Evolutionary conservation across 2,329 filamentous ascomycete genomes (phyloP), one percentile per base, ranked within the genome.

Genomic region (Zymoseptoria brevis): DNA sequence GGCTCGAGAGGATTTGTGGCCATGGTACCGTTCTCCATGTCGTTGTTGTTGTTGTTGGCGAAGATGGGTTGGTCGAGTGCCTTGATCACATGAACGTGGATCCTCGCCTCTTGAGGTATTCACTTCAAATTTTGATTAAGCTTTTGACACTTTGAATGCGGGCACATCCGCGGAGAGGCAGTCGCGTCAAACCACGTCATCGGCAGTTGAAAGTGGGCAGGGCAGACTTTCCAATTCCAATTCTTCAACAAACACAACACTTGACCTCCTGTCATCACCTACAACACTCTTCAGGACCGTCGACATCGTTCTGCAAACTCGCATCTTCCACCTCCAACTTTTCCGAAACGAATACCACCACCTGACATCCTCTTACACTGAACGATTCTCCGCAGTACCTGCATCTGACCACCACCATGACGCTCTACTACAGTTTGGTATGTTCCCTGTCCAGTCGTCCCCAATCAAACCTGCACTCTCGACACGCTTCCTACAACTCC

Each of bases 361-460:
- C 48, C 58, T 53, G 41, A 54, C n/a, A 8, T 19, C 13, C 45
- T 24, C 45, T 26, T 8, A 24, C 24, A 48, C 19, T 24, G 13
- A 19, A 50, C 51, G 35, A 7, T 22, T 53, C 50, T 16, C n/a
- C 53, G 29, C 19, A 24, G 21, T 48, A 59, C 55, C 60, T 59
- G 57, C 61, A 61, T 58, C 58, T 60, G 51, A 63, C 54, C 64
- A 63, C 74, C 73, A 76, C 69, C 66, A 87, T 87, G 84, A 87
- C 84, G 72, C 83, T 87, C 71, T 87, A 87, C 76, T 87, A 86
- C 79, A 85, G 81, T 69, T 77, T 86, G 61, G 83, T 85, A 80
- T 72, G 82, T 79, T 59, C 51, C 45, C 58, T 59, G 16, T 24
- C 54, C 45, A 26, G 60, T 54, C 53, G 54, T 54, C 9, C 53